Percentiles rank a stretch among this genome's conserved stretches.
These are phyloP conservation scores for Calonectria hawksworthii DNA, from an alignment of 2,329 filamentous ascomycete genomes.

Conservation along the genomic window DNA sequence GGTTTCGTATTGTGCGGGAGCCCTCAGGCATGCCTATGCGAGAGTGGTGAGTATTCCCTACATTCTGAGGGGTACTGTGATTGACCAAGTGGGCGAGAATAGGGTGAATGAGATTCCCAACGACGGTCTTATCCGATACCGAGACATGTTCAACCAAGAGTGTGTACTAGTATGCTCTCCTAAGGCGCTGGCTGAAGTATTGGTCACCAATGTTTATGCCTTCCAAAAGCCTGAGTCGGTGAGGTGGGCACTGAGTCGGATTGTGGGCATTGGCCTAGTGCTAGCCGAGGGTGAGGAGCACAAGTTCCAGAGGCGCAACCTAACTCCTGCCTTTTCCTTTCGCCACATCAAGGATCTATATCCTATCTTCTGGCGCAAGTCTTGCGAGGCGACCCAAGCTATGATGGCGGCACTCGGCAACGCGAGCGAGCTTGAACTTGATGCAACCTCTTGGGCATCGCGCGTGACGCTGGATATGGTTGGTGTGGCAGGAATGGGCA, in stretches of 20 bases:
- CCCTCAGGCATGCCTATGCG: slow-evolving; percentile 61
- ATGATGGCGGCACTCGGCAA: slow-evolving; percentile 62
- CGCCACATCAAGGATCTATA: slow-evolving; percentile 89
- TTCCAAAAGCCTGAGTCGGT: slow-evolving; percentile 74
- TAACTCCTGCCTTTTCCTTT: slow-evolving; percentile 88
- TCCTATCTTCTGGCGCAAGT: slow-evolving; percentile 86
- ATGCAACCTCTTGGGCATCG: slow-evolving; percentile 74
- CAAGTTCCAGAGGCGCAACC: slow-evolving; percentile 82
- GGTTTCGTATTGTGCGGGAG: slow-evolving; percentile 52
- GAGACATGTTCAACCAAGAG: slow-evolving; percentile 73
- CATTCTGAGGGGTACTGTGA: too few relatives aligned
- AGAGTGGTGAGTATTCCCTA: slow-evolving; percentile 58
- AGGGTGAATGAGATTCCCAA: slow-evolving; percentile 75
- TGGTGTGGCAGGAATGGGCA: slow-evolving; percentile 78
- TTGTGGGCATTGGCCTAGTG: slow-evolving; percentile 80
- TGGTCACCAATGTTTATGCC: slow-evolving; percentile 77
- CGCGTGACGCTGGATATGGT: slow-evolving; percentile 83
- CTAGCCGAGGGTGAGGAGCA: slow-evolving; percentile 94
- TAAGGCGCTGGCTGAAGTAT: slow-evolving; percentile 76
- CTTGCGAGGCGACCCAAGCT: slow-evolving; percentile 73
- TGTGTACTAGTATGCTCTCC: slow-evolving; percentile 72
- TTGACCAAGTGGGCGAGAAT: slow-evolving; percentile 12
- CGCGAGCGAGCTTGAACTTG: slow-evolving; percentile 60
- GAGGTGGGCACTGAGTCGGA: slow-evolving; percentile 68
- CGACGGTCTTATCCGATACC: slow-evolving; percentile 78